phyloP scores from a whole-genome alignment of 352 stramenopile species.

The Phytophthora parvispora region DNA sequence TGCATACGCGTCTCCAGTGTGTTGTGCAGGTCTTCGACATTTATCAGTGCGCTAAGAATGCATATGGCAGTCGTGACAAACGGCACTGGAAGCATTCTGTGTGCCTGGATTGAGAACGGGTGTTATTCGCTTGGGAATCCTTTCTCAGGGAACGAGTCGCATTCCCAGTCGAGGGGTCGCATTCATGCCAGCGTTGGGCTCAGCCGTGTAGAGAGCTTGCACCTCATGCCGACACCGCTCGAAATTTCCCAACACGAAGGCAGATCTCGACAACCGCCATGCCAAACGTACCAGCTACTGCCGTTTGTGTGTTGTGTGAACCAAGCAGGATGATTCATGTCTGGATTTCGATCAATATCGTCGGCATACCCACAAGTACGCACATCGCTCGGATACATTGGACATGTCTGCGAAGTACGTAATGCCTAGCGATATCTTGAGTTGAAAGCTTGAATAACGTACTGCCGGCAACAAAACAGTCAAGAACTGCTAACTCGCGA shows the following conservation, averaged over 20 bases:
- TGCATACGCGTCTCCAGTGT: no score
- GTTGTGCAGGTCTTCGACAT: no score
- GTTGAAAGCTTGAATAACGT: slow-evolving; percentile 36
- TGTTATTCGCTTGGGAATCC: no score
- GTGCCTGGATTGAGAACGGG: no score
- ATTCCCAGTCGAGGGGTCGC: no score
- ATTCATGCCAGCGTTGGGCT: slow-evolving; percentile 37
- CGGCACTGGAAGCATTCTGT: no score
- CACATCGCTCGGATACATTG: slow-evolving; percentile 43
- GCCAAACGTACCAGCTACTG: slow-evolving; percentile 14
- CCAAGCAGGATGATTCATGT: slow-evolving; percentile 41
- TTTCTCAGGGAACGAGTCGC: no score
- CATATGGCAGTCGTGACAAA: no score
- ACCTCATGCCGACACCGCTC: slow-evolving; percentile 12
- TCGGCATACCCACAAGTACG: slow-evolving; percentile 36
- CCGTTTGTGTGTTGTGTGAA: slow-evolving; percentile 11
- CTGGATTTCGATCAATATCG: slow-evolving; percentile 53
- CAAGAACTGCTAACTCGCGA: not conserved
- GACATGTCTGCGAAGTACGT: slow-evolving; percentile 24
- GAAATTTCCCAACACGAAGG: slow-evolving; percentile 32
- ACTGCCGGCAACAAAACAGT: slow-evolving; percentile 19
- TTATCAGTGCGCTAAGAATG: no score
- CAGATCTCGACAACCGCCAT: slow-evolving; percentile 45
- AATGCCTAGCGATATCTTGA: slow-evolving; percentile 38
- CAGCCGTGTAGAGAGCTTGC: slow-evolving; percentile 16